Percentiles rank a stretch among this genome's conserved stretches.
Evolutionary conservation across 1,139 yeast genomes (phyloP).

Genomic region (Geotrichum fermentans): DNA sequence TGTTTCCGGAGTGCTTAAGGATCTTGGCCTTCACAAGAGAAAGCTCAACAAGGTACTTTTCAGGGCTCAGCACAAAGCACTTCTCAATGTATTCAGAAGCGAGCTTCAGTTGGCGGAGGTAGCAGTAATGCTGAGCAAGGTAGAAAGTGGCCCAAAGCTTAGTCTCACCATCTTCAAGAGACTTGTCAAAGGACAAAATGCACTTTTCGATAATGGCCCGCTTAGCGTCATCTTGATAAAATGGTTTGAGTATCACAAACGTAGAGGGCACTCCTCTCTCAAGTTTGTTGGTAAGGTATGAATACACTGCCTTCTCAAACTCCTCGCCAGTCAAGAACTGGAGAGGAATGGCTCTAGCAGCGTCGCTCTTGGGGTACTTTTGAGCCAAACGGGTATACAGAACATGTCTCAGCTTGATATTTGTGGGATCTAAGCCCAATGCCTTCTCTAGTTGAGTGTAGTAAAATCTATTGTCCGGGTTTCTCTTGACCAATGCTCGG

Average conservation of each 20-base stretch:
- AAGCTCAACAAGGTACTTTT: conserved; percentile 61
- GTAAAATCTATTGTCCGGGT: conserved; percentile 72
- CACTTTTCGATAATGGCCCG: conserved; percentile 48
- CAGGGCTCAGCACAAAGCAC: conserved; percentile 63
- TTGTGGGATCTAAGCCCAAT: conserved; percentile 40
- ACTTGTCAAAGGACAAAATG: conserved; percentile 47
- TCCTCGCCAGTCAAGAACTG: conserved; percentile 58
- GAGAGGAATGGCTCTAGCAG: conserved; percentile 73
- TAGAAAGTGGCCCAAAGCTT: conserved; percentile 75
- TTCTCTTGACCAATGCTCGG: conserved; percentile 70
- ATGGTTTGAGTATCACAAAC: conserved; percentile 77
- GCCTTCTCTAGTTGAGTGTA: conserved; percentile 63
- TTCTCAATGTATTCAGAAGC: conserved; percentile 57
- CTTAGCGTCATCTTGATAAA: conserved; percentile 55
- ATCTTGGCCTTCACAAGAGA: conserved; percentile 77
- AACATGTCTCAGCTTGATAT: conserved; percentile 28
- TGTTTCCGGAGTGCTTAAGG: conserved; percentile 63
- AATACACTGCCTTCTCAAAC: conserved; percentile 45
- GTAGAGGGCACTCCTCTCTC: conserved; percentile 85
- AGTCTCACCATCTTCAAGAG: conserved; percentile 46
- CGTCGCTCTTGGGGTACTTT: conserved; percentile 81
- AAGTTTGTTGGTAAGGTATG: conserved; percentile 59
- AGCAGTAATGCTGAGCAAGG: conserved; percentile 73
- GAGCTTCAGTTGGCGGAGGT: conserved; percentile 44
- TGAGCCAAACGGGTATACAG: conserved; percentile 59